Base-by-base conservation (phyloP, 805 yeast genomes). In the Metschnikowia orientalis region DNA sequence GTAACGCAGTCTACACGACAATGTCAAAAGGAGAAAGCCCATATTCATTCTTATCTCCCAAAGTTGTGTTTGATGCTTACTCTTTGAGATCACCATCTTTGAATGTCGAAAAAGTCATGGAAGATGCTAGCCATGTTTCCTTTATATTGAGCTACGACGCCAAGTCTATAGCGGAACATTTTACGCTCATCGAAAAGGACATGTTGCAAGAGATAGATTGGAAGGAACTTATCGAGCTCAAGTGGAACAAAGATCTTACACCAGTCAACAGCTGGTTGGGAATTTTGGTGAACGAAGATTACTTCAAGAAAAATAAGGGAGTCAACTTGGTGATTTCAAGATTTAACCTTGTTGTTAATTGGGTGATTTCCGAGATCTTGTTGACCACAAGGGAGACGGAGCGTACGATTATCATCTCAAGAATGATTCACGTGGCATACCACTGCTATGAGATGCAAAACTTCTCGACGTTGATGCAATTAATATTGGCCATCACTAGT, bases 321-420 rank as follows among this genome's bases (percentile, higher is more conserved):
- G 78, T 88, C 22, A 86, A 85, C 42, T 61, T 90, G 29, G 87
- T 86, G 8, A 79, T 87, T 23, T 72, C 94, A 0, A 67, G 98
- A 40, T 92, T 89, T 67, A 89, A 90, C 52, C 62, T 90, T 38
- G 79, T 85, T 63, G 89, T 85, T 5, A 86, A 85, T 48, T 90
- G 97, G 97, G 79, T 89, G 24, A 77, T 85, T 20, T 85, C 95
- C 0, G 96, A 90, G 61, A 75, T 92, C 35, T 56, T 87, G 10
- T 61, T 90, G 40, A 86, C 95, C 7, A 69, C 67, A 35, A 63
- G 70, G 26, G 64, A 73, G 16, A 66, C 63, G 3, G 74, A 85
- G 44, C 68, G 90, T 44, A 75, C 78, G 26, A 69, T 75, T 35
- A 71, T 89, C 1, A 73, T 89, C n/a, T 79, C 87, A n/a, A 68